A percentile compares a stretch with the other conserved stretches of the same genome.
phyloP scores from a whole-genome alignment of 768 basidiomycete genomes.

The Butyriboletus loyo region DNA sequence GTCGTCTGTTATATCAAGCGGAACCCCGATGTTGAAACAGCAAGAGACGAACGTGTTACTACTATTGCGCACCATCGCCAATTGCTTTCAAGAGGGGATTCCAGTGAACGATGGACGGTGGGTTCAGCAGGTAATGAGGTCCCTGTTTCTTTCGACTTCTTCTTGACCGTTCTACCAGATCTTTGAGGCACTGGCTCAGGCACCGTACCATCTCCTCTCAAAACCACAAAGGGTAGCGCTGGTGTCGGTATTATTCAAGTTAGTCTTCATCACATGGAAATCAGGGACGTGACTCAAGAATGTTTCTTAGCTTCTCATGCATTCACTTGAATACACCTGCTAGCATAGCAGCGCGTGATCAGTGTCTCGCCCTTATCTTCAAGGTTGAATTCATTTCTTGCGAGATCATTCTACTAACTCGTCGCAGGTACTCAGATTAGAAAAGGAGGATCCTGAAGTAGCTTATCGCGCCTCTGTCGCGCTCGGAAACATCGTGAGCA shows the following conservation, averaged over 20 bases:
- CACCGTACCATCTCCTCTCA: conserved; percentile 51
- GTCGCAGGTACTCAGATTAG: conserved; percentile 32
- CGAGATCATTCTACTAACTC: conserved; percentile 4
- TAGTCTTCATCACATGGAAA: conserved; percentile 28
- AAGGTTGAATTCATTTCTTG: conserved; percentile 35
- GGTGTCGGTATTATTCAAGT: conserved; percentile 89
- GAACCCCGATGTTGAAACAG: conserved; percentile 57
- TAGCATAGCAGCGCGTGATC: conserved; percentile 36
- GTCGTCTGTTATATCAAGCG: conserved; percentile 45
- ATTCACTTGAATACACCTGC: conserved; percentile 45
- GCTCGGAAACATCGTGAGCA: conserved; percentile 67
- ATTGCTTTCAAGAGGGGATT: conserved; percentile 63
- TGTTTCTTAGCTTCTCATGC: conserved; percentile 58
- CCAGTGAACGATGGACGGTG: conserved; percentile 44
- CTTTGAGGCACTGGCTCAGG: conserved; percentile 49
- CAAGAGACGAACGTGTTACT: conserved; percentile 85
- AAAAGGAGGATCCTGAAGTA: conserved; percentile 62
- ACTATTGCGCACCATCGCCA: conserved; percentile 74
- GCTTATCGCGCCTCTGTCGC: conserved; percentile 69
- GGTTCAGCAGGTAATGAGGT: conserved; percentile 44
- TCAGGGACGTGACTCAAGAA: conserved; percentile 1
- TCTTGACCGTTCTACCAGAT: conserved; percentile 42
- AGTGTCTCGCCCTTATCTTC: conserved; percentile 44
- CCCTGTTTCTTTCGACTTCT: conserved; percentile 3
- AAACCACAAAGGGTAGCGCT: conserved; percentile 75